Evolutionary conservation across 345 rosid species (phyloP), one percentile per base, ranked within the genome.

Genomic region (Sonneratia caseolaris): DNA sequence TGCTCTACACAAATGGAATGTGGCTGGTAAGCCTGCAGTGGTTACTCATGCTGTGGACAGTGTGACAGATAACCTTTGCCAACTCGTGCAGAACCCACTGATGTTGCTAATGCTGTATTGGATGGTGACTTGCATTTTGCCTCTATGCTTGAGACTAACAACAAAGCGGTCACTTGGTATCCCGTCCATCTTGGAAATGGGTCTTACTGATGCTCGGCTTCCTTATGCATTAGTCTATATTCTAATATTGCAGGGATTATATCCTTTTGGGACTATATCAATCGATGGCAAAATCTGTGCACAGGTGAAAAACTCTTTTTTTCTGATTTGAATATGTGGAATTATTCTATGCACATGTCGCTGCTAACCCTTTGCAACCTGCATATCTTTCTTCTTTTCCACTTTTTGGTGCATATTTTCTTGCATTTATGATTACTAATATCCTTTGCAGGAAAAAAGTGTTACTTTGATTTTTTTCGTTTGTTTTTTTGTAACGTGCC

Each of bases 41-140:
- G 85, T 88, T 70, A 91, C 97, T 68, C 98, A 97, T 78, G 97
- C 91, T 75, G 97, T 91, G 71, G 97, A 93, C 85, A 91, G 96
- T 81, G 91, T 94, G 98, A 94, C 97, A 62, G 91, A 83, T 81
- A 94, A 94, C 80, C 81, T 94, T 27, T 27, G 68, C 98, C 96
- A 77, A 91, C 97, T 76, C 97, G 97, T 81, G 98, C 98, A 18
- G 97, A 94, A 78, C 96, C 98, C 72, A 94, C 98, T 77, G 97
- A 94, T 84, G 98, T 94, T 77, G 98, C 98, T 59, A 94, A 94
- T 84, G 98, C 98, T 74, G 98, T 94, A 56, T 81, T 94, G 71
- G 97, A 91, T 77, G 98, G 98, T 92, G 81, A 73, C 3, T 10
- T 47, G 5, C 13, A 47, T 40, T 42, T 19, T 68, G 1, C 11